A percentile compares a stretch with the other conserved stretches of the same genome.
Evolutionary conservation across 148 eudicot species (phyloP).

Genomic region (Polygonum aviculare): DNA sequence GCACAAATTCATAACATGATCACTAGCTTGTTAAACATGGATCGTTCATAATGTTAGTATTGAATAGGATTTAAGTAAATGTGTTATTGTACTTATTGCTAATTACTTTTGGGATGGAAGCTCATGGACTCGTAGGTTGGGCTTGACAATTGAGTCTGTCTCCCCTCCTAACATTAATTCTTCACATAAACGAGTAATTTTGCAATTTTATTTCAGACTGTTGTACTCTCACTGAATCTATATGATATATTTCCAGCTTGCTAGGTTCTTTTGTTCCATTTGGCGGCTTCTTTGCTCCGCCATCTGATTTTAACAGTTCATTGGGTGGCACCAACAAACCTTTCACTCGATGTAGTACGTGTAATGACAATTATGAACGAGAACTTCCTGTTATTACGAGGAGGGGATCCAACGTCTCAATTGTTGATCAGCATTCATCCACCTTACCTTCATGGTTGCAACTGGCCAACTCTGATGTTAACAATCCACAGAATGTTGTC

Average conservation of each 20-base stretch:
- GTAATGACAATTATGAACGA: slow-evolving; percentile 59
- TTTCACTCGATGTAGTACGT: slow-evolving; percentile 33
- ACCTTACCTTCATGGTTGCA: slow-evolving; percentile 53
- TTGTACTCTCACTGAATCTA: slow-evolving; percentile 6
- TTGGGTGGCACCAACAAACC: slow-evolving; percentile 23
- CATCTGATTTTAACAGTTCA: slow-evolving; percentile 43
- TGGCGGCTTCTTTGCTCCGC: slow-evolving; percentile 81
- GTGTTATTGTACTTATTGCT: too few relatives aligned
- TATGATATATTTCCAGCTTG: slow-evolving; percentile 51
- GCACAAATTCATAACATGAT: not conserved
- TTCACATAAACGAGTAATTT: not conserved
- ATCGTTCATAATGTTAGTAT: too few relatives aligned
- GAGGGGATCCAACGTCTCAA: slow-evolving; percentile 34
- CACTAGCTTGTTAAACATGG: not conserved
- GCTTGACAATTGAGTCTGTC: too few relatives aligned
- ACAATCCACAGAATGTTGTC: slow-evolving; percentile 22
- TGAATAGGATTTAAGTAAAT: too few relatives aligned
- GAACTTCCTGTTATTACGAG: slow-evolving; percentile 42
- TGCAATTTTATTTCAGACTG: not conserved
- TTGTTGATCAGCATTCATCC: slow-evolving; percentile 31
- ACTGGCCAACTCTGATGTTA: slow-evolving; percentile 28
- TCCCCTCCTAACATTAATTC: too few relatives aligned
- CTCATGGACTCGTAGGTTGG: too few relatives aligned
- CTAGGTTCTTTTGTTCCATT: slow-evolving; percentile 96
- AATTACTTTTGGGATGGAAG: too few relatives aligned